phyloP scores from a whole-genome alignment of 2,329 filamentous ascomycete genomes.

The Pestalotiopsis fici region DNA sequence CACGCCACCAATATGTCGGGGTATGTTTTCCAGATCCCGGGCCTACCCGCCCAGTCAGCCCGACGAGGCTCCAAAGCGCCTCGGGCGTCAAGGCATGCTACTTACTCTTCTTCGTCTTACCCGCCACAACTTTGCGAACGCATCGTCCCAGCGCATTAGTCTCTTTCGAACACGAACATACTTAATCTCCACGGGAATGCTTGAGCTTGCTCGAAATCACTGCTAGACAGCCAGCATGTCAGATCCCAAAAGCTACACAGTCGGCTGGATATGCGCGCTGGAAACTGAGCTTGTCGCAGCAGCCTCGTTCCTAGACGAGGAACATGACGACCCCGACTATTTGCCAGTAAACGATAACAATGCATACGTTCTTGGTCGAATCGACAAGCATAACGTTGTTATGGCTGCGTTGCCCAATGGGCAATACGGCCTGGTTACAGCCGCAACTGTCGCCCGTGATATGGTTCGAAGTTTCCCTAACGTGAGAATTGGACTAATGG shows the following conservation, averaged over 20 bases:
- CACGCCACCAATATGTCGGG: background rate
- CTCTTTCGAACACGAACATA: too few relatives aligned
- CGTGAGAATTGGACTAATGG: constrained; percentile 29
- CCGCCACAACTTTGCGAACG: background rate
- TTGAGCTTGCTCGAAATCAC: background rate
- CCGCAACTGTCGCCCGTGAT: constrained; percentile 22
- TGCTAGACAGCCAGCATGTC: background rate
- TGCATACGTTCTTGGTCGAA: constrained; percentile 29
- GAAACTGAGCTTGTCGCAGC: constrained; percentile 37
- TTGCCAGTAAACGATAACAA: constrained; percentile 23
- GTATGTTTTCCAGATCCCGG: background rate
- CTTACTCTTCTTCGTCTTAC: background rate
- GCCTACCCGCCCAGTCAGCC: background rate
- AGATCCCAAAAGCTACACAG: constrained; percentile 30
- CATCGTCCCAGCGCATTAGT: background rate
- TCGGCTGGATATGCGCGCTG: constrained; percentile 47
- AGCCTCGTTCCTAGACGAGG: constrained; percentile 38
- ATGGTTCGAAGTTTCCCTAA: constrained; percentile 27
- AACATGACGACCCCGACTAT: constrained; percentile 28
- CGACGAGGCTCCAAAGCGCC: background rate
- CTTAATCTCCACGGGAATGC: too few relatives aligned
- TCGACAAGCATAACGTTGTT: constrained; percentile 35
- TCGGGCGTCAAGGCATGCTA: background rate
- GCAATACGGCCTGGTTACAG: constrained; percentile 23
- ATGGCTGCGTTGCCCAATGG: constrained; percentile 28